Conservation (phyloP, 2,329 filamentous ascomycete genomes). For the Fusarium redolens region DNA sequence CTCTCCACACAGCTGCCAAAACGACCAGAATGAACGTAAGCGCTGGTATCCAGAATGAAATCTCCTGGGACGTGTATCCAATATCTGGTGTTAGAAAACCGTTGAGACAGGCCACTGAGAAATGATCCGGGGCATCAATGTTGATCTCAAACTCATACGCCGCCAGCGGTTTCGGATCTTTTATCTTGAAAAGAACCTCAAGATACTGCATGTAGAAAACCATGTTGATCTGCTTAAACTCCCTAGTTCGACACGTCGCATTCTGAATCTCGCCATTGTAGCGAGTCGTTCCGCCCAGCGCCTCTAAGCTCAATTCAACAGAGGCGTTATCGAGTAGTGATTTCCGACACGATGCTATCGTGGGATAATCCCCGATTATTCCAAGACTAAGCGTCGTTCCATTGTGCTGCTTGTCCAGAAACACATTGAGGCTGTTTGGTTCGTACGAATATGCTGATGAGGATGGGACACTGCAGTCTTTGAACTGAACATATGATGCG, state of each 20-base stretch:
- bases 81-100: conserved; percentile 36
- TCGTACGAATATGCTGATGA: conserved; percentile 11
- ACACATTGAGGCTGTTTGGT: not conserved
- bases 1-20: conserved; percentile 28
- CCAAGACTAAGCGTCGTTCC: conserved; percentile 11
- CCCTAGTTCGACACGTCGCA: conserved; percentile 17
- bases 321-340: conserved; percentile 19
- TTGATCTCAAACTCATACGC: conserved; percentile 32
- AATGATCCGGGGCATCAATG: conserved; percentile 27
- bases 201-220: not conserved
- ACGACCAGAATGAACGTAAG: conserved; percentile 24
- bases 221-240: not conserved
- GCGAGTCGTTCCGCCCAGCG: conserved; percentile 29
- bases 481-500: conserved; percentile 30
- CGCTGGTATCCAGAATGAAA: conserved; percentile 30
- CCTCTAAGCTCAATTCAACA: conserved; percentile 18
- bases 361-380: not conserved
- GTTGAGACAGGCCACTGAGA: conserved; percentile 24
- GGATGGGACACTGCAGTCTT: conserved; percentile 25
- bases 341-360: conserved; percentile 1
- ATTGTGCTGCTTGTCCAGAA: conserved; percentile 4
- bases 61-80: not conserved
- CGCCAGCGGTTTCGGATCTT: conserved; percentile 25
- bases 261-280: conserved; percentile 33
- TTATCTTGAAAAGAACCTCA: conserved; percentile 45